Evolutionary conservation across 2,329 filamentous ascomycete species (phyloP).

Genomic region (Colletotrichum orchidophilum): DNA sequence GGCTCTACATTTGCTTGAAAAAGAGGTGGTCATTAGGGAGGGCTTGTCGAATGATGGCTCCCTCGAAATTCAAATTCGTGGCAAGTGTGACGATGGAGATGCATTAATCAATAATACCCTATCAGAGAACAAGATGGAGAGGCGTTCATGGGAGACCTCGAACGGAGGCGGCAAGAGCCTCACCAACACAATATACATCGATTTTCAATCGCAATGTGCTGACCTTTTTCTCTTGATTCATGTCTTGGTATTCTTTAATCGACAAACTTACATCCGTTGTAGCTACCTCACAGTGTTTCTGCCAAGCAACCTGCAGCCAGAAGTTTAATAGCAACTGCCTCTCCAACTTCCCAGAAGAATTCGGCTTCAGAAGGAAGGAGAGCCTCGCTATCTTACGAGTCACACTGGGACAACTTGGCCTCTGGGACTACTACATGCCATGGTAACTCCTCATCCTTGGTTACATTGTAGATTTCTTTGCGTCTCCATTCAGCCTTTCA

Average conservation of each 20-base stretch:
- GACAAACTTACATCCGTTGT: neutral
- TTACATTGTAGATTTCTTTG: too few species aligned
- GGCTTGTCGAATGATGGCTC: neutral
- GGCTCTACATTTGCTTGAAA: neutral
- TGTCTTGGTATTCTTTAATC: neutral
- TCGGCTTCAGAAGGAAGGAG: too few species aligned
- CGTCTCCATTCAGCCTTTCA: too few species aligned
- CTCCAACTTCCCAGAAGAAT: too few species aligned
- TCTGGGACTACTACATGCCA: too few species aligned
- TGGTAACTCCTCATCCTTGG: too few species aligned
- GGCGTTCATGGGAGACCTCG: neutral
- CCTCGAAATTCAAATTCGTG: neutral
- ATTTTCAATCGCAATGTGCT: neutral
- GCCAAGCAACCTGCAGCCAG: too few species aligned
- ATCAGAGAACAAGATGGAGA: neutral
- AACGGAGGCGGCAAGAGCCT: neutral
- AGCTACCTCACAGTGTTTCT: neutral
- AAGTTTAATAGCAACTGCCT: too few species aligned
- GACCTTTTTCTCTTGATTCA: neutral
- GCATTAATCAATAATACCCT: conserved; percentile 8
- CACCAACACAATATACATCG: neutral
- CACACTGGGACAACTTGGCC: too few species aligned
- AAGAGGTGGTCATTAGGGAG: neutral
- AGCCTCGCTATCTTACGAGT: too few species aligned
- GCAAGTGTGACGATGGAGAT: neutral